These are phyloP conservation scores for Staphylotrichum tortipilum DNA, from an alignment of 495 filamentous ascomycete genomes.

Conservation along the genomic window DNA sequence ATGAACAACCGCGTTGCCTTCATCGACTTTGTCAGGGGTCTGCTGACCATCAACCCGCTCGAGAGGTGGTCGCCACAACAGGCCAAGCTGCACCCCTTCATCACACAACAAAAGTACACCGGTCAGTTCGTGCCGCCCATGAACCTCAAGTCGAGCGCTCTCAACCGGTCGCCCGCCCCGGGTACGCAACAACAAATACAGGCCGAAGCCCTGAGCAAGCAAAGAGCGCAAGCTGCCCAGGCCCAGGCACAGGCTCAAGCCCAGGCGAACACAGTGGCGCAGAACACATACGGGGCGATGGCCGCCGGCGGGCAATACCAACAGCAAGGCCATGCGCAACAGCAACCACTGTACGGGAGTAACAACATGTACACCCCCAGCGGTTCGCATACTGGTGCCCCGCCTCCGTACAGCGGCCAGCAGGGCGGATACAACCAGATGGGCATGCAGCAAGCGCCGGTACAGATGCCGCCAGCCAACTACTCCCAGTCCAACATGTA, in stretches of 20 bases:
- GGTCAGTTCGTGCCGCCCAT: conserved; percentile 95
- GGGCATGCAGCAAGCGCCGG: conserved; percentile 55
- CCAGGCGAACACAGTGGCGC: conserved; percentile 46
- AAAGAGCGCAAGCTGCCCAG: conserved; percentile 64
- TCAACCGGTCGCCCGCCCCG: conserved; percentile 80
- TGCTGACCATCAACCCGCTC: conserved; percentile 90
- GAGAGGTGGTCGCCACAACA: conserved; percentile 98
- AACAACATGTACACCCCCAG: conserved; percentile 66
- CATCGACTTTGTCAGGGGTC: conserved; percentile 95
- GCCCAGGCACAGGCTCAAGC: conserved; percentile 58
- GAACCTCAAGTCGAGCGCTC: conserved; percentile 79
- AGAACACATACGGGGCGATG: conserved; percentile 39
- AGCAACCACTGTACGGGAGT: conserved; percentile 60
- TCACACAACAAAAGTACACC: conserved; percentile 95
- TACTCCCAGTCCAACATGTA: conserved; percentile 69
- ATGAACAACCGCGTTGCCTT: conserved; percentile 98
- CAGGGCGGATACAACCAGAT: conserved; percentile 66
- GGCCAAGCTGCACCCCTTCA: conserved; percentile 95
- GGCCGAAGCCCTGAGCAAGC: conserved; percentile 83
- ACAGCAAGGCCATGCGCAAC: conserved; percentile 33
- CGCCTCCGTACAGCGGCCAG: conserved; percentile 79
- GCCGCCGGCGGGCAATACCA: conserved; percentile 32
- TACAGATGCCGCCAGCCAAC: conserved; percentile 60
- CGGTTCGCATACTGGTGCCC: conserved; percentile 53
- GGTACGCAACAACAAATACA: conserved; percentile 97